These are phyloP conservation scores for Tribonema minus DNA, from an alignment of 108 stramenopile species.

Conservation along the genomic window DNA sequence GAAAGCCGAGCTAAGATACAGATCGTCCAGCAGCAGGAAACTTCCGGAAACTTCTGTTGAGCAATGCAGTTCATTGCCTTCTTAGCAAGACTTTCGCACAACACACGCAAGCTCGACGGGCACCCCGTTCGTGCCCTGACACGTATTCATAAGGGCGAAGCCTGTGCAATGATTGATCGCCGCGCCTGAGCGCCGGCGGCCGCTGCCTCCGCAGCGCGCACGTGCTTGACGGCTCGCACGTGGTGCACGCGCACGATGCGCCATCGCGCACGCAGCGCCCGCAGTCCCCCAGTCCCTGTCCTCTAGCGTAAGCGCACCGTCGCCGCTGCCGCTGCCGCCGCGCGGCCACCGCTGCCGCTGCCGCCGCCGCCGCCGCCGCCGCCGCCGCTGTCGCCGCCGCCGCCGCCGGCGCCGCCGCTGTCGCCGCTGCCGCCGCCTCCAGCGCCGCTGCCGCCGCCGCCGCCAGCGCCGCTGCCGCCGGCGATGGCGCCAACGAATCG, in stretches of 20 bases:
- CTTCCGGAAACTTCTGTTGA: no score
- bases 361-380: conserved; percentile 51
- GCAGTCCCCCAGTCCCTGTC: conserved; percentile 70
- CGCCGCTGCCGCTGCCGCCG: background rate
- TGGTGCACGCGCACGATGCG: conserved; percentile 86
- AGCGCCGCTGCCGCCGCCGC: background rate
- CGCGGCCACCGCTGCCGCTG: background rate
- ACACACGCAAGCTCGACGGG: no score
- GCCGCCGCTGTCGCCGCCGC: background rate
- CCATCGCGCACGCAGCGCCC: conserved; percentile 54
- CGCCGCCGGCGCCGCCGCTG: conserved; percentile 50
- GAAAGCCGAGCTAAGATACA: no score
- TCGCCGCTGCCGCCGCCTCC: background rate
- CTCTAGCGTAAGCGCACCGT: conserved; percentile 68
- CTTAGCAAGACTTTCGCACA: no score
- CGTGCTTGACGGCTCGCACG: conserved; percentile 70
- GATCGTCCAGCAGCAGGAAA: no score
- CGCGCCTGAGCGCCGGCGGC: no score
- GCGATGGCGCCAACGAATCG: conserved; percentile 72
- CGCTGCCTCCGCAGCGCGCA: conserved; percentile 60
- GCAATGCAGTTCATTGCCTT: no score
- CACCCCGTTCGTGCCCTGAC: no score
- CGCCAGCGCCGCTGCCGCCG: conserved; percentile 33
- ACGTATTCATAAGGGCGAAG: no score
- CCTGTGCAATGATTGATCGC: no score